A percentile compares a stretch with the other conserved stretches of the same genome.
These are phyloP conservation scores for Diplodia sapinea DNA, from an alignment of 2,329 filamentous ascomycete species.

Conservation along the genomic window DNA sequence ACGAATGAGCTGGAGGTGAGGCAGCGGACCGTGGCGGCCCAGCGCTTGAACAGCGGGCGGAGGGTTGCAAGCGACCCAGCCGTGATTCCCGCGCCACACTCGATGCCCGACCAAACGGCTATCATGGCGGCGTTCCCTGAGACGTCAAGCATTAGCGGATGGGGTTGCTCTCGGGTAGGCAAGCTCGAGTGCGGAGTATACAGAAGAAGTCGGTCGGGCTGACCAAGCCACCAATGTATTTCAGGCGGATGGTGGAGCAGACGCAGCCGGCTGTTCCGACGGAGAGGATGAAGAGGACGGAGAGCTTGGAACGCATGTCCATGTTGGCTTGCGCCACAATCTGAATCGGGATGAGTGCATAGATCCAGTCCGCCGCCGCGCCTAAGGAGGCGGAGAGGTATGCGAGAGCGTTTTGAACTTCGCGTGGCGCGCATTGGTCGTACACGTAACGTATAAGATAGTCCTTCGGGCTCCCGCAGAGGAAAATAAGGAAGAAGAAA, in stretches of 20 bases:
- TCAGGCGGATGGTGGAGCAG: slow-evolving; percentile 59
- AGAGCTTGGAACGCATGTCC: slow-evolving; percentile 58
- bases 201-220: slow-evolving; percentile 54
- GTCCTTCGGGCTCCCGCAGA: slow-evolving; percentile 51
- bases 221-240: slow-evolving; percentile 51
- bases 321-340: slow-evolving; percentile 64
- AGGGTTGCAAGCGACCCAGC: slow-evolving; percentile 60
- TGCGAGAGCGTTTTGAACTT: slow-evolving; percentile 59
- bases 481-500: slow-evolving; percentile 59
- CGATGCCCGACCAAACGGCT: slow-evolving; percentile 49
- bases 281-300: slow-evolving; percentile 60
- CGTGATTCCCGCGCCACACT: slow-evolving; percentile 49
- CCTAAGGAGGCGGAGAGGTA: slow-evolving; percentile 48
- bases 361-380: slow-evolving; percentile 43
- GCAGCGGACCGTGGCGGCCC: slow-evolving; percentile 16
- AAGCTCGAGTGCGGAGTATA: slow-evolving; percentile 36
- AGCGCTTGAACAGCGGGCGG: slow-evolving; percentile 52
- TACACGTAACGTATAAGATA: slow-evolving; percentile 43
- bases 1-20: slow-evolving; percentile 4
- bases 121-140: slow-evolving; percentile 53
- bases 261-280: slow-evolving; percentile 59
- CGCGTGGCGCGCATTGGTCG: slow-evolving; percentile 50
- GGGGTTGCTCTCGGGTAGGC: too few species aligned
- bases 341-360: slow-evolving; percentile 48
- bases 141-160: not conserved